phyloP scores from a whole-genome alignment of 2,329 filamentous ascomycete species.

The Colletotrichum scovillei region DNA sequence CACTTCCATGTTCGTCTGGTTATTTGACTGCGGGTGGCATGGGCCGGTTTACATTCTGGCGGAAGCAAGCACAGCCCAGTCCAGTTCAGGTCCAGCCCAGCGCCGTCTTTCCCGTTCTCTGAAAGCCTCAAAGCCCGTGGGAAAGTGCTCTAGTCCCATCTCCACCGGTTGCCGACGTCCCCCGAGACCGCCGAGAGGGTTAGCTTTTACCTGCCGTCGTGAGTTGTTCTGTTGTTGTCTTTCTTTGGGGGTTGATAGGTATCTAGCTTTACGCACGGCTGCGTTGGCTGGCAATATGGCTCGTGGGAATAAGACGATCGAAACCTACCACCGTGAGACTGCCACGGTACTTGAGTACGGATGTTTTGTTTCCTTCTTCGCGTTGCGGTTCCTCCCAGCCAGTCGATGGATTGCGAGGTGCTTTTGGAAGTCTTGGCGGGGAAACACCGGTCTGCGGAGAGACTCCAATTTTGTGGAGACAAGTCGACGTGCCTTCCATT shows the following conservation, averaged over 20 bases:
- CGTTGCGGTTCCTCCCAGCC: constrained; percentile 10
- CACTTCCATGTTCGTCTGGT: constrained; percentile 19
- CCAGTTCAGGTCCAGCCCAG: neutral
- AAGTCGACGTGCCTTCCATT: neutral
- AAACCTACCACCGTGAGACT: neutral
- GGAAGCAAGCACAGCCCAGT: neutral
- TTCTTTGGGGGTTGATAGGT: neutral
- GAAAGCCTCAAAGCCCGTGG: neutral
- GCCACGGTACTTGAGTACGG: neutral
- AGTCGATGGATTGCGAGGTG: constrained; percentile 18
- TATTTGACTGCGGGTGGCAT: neutral
- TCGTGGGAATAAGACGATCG: neutral
- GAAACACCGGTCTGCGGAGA: constrained; percentile 20
- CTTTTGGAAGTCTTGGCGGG: constrained; percentile 22
- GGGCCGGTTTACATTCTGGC: neutral
- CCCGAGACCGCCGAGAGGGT: constrained; percentile 22
- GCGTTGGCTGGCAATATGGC: neutral
- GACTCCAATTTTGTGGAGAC: constrained; percentile 4
- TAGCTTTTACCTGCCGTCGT: neutral
- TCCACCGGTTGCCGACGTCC: constrained; percentile 23
- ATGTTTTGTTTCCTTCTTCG: constrained; percentile 12
- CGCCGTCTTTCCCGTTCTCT: constrained; percentile 15
- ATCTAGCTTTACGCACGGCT: constrained; percentile 1
- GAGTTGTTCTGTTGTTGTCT: neutral
- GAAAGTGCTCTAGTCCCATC: neutral